Conservation (phyloP, 176 grass and related monocot species). For the Elaeis guineensis region DNA sequence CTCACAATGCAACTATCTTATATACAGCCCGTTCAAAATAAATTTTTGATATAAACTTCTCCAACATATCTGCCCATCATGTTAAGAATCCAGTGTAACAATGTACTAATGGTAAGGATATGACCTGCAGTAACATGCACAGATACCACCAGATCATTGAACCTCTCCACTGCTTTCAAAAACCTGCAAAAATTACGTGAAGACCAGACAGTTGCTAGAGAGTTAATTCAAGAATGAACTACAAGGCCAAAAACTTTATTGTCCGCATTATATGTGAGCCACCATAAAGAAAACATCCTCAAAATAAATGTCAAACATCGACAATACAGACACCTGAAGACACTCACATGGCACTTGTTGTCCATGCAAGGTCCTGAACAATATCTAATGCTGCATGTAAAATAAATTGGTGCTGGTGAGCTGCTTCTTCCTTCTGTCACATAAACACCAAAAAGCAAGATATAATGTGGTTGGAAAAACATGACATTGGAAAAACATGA, state of each 20-base stretch:
- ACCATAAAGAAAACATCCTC: no score
- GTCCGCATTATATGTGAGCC: no score
- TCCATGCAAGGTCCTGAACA: constrained; percentile 64
- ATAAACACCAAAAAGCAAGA: neutral
- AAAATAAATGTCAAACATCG: no score
- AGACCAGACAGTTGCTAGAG: constrained; percentile 2
- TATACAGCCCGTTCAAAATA: no score
- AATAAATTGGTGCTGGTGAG: constrained; percentile 57
- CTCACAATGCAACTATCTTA: no score
- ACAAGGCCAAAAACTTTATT: no score
- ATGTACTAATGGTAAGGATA: constrained; percentile 39
- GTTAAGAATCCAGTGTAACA: no score
- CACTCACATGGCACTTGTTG: constrained; percentile 54
- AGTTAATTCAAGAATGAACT: neutral
- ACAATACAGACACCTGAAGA: neutral
- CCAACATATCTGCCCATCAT: no score
- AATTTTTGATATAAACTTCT: no score
- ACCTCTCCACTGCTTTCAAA: constrained; percentile 69
- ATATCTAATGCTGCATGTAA: constrained; percentile 58
- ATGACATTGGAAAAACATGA: no score
- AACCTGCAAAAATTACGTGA: constrained; percentile 43
- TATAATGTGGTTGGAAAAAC: no score
- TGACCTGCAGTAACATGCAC: constrained; percentile 72
- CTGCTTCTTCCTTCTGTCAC: constrained; percentile 47
- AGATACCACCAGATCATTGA: constrained; percentile 54